These are phyloP conservation scores for Senna tora DNA, from an alignment of 306 rosid genomes.

Conservation along the genomic window DNA sequence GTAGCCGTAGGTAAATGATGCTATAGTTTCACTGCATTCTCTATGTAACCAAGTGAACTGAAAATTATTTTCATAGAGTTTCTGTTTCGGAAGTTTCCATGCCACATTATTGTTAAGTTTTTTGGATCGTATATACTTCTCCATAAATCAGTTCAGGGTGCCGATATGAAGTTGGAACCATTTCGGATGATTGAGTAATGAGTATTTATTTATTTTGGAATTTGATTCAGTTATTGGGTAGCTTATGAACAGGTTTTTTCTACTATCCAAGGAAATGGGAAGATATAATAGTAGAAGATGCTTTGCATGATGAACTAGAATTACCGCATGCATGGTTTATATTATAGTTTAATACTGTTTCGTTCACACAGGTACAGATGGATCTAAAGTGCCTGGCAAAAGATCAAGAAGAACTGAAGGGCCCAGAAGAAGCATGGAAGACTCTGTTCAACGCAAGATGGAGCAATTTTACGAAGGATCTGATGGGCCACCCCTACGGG, in stretches of 20 bases:
- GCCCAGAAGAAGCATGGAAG: slow-evolving; percentile 86
- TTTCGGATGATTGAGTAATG: background rate
- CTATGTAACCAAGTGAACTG: background rate
- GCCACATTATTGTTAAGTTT: background rate
- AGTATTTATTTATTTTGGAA: background rate
- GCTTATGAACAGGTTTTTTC: too few relatives aligned
- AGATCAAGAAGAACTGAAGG: slow-evolving; percentile 71
- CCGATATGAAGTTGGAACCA: slow-evolving; percentile 2
- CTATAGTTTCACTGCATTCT: background rate
- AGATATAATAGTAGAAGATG: too few relatives aligned
- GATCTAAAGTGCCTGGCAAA: slow-evolving; percentile 51
- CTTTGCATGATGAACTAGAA: too few relatives aligned
- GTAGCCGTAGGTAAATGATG: slow-evolving; percentile 40
- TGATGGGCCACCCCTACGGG: slow-evolving; percentile 94
- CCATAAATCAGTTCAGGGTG: background rate
- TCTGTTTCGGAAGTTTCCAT: background rate
- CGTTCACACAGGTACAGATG: slow-evolving; percentile 48
- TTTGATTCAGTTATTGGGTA: too few relatives aligned
- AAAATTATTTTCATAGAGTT: background rate
- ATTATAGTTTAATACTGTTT: background rate
- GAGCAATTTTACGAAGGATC: slow-evolving; percentile 93
- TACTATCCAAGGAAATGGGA: background rate
- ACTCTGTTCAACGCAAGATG: slow-evolving; percentile 92
- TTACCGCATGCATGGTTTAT: background rate
- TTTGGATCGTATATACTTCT: too few relatives aligned